Base-by-base conservation (phyloP, 139 green algal genomes). In the Chlorella ohadii region DNA sequence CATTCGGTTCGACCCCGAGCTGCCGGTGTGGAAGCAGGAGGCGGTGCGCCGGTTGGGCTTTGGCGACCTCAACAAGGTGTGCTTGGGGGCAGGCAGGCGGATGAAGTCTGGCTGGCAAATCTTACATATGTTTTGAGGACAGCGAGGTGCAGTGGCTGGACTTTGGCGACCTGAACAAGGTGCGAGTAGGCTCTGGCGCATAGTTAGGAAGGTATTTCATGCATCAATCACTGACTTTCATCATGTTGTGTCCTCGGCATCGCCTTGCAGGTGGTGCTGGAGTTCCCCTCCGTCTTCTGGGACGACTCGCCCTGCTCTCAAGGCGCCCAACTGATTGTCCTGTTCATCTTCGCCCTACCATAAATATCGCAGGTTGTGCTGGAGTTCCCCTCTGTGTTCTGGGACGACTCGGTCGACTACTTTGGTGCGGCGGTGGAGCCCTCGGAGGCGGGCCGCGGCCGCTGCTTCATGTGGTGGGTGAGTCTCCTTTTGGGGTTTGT, bases 361-460 rank as follows among this genome's bases (percentile, higher is more conserved):
- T n/a, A n/a, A n/a, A n/a, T n/a, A n/a, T n/a, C n/a, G 5, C 85
- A 91, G 88, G 87, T 98, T 12, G 76, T 96, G 11, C 67, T 97
- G 81, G 90, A 97, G 92, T 98, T 98, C 73, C 72, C 88, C 31
- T n/a, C 82, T 15, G 84, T 80, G 1, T 98, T 98, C 67, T 98
- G 95, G 95, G 87, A 96, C 67, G 82, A 90, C 12, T 36, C n/a
- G 0, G 65, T 90, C 1, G 93, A 97, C 84, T 96, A 93, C 82
- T 98, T 98, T 85, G 95, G 95, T 15, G 88, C 89, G 7, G 90
- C 91, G 12, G 83, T 85, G 65, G 88, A 82, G 56, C 57, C 76
- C 0, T 61, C 76, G 36, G 80, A 68, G 31, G 80, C 59, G 41
- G 34, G 7, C 4, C 90, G 94, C 27, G 94, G 95, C 25, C 72